Conservation (phyloP, 352 stramenopile species). For the Phytophthora aleatoria region DNA sequence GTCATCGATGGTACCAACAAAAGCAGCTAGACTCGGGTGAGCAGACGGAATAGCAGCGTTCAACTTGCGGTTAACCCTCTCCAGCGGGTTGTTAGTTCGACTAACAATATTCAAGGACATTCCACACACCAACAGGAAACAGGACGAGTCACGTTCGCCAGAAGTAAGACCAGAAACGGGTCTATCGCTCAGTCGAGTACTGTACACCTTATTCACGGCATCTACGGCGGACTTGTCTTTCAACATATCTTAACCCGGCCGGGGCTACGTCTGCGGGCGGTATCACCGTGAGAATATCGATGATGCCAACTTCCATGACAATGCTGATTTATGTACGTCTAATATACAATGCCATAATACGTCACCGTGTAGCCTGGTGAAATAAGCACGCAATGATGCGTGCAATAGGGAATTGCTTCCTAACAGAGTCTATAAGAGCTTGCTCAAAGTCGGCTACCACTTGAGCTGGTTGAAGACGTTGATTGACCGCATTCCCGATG, state of each 20-base stretch:
- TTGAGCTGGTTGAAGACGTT: conserved; percentile 9
- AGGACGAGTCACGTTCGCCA: neutral
- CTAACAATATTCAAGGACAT: neutral
- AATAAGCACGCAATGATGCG: conserved; percentile 17
- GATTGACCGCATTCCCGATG: conserved; percentile 1
- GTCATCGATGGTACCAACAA: too few relatives aligned
- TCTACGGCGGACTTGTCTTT: neutral
- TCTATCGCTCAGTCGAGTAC: neutral
- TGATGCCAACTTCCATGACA: neutral
- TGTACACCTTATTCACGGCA: neutral
- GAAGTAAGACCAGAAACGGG: neutral
- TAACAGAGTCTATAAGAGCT: conserved; percentile 18
- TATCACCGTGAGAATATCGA: conserved; percentile 9
- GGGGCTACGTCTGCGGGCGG: neutral
- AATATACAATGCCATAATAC: neutral
- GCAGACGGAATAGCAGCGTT: too few relatives aligned
- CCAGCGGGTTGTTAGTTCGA: neutral
- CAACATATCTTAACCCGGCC: neutral
- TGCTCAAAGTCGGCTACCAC: conserved; percentile 21
- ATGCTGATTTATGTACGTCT: neutral
- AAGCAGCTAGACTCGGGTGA: too few relatives aligned
- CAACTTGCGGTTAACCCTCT: neutral
- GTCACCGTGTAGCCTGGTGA: conserved; percentile 10
- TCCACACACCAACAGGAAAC: neutral
- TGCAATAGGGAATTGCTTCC: conserved; percentile 8